A percentile compares a stretch with the other conserved stretches of the same genome.
These are phyloP conservation scores for Colletotrichum australisinense DNA, from an alignment of 2,329 filamentous ascomycete species.

Conservation along the genomic window DNA sequence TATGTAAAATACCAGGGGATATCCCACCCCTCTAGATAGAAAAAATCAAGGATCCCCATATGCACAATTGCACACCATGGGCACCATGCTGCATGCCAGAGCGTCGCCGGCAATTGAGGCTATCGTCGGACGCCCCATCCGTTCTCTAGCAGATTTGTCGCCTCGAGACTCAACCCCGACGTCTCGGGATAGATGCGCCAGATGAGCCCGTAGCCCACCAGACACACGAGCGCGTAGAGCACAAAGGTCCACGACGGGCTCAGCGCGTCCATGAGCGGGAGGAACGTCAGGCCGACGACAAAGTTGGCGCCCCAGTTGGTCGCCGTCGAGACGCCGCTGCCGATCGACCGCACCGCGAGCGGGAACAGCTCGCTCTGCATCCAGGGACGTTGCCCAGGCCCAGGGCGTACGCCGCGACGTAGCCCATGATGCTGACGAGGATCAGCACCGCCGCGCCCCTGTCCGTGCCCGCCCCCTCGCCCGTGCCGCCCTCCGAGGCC, in stretches of 20 bases:
- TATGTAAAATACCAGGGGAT: too few relatives aligned
- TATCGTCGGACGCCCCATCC: slow-evolving; percentile 74
- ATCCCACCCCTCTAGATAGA: neutral
- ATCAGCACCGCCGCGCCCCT: slow-evolving; percentile 65
- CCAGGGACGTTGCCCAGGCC: slow-evolving; percentile 94
- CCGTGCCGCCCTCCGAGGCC: slow-evolving; percentile 37
- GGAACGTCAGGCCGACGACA: slow-evolving; percentile 84
- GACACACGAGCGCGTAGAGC: slow-evolving; percentile 80
- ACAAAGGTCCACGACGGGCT: slow-evolving; percentile 83
- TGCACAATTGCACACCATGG: neutral
- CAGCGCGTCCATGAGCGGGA: slow-evolving; percentile 85
- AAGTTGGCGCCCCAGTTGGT: slow-evolving; percentile 93
- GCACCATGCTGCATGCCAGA: neutral
- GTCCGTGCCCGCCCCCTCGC: slow-evolving; percentile 35
- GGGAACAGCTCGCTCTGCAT: slow-evolving; percentile 95
- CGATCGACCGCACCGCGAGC: slow-evolving; percentile 76
- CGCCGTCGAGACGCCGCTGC: slow-evolving; percentile 78
- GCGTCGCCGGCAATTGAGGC: neutral
- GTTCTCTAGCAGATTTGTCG: slow-evolving; percentile 75
- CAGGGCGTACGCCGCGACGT: slow-evolving; percentile 86
- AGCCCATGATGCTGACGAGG: slow-evolving; percentile 81
- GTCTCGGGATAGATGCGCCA: slow-evolving; percentile 89
- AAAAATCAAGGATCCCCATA: neutral
- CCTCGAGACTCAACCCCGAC: slow-evolving; percentile 82
- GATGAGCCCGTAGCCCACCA: slow-evolving; percentile 73